A percentile compares a stretch with the other conserved stretches of the same genome.
Evolutionary conservation across 495 filamentous ascomycete species (phyloP).

Genomic region (Xylaria nigripes): DNA sequence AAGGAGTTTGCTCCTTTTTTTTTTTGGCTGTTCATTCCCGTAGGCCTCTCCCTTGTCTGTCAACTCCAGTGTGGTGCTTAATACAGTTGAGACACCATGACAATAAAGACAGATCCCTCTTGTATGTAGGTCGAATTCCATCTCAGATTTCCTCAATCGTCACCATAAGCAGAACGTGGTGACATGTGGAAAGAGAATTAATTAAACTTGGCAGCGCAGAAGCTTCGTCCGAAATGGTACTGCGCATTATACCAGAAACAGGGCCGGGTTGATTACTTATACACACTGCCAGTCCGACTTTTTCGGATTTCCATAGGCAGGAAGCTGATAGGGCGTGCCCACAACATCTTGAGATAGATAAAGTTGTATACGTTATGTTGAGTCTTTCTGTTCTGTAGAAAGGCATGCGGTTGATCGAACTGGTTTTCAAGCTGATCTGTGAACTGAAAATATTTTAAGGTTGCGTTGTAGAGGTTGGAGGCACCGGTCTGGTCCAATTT

Average conservation of each 20-base stretch:
- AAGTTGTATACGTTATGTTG: background rate
- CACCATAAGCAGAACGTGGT: background rate
- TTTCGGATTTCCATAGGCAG: slow-evolving; percentile 5
- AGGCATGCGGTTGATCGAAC: background rate
- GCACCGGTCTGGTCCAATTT: slow-evolving; percentile 13
- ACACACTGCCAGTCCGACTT: slow-evolving; percentile 9
- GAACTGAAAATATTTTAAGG: slow-evolving; percentile 11
- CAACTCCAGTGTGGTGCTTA: background rate
- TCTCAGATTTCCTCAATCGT: slow-evolving; percentile 4
- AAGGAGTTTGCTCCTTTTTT: background rate
- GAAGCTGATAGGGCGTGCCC: background rate
- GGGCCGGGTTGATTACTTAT: slow-evolving; percentile 7
- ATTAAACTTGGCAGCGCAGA: background rate
- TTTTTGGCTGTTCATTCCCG: background rate
- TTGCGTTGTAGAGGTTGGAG: slow-evolving; percentile 13
- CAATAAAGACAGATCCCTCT: slow-evolving; percentile 1
- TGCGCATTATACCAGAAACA: slow-evolving; percentile 9
- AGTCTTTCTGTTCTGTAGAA: background rate
- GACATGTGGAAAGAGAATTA: background rate
- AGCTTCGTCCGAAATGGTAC: background rate
- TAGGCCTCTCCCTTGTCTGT: background rate
- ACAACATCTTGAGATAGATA: background rate
- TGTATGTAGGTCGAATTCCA: background rate
- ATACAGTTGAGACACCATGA: background rate
- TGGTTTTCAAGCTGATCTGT: background rate